Conservation (phyloP, 495 filamentous ascomycete genomes). For the Geoglossum glabrum region DNA sequence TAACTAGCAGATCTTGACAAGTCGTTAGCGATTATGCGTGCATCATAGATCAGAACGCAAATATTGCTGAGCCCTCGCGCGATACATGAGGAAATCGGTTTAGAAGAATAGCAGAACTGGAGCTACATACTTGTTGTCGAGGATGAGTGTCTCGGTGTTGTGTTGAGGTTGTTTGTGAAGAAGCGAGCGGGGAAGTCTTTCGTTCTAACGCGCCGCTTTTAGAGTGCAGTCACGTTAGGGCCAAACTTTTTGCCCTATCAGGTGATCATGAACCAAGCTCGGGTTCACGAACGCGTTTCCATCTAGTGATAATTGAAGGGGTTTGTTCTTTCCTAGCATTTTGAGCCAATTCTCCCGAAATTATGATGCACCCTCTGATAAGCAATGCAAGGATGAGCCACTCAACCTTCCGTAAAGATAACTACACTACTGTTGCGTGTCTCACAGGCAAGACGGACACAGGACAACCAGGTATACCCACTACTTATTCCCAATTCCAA, state of each 20-base stretch:
- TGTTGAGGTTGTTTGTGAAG: not conserved
- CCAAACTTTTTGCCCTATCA: not conserved
- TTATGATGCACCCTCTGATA: too few relatives aligned
- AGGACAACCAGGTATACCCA: not conserved
- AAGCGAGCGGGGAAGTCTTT: constrained; percentile 2
- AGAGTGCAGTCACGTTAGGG: not conserved
- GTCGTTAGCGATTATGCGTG: not conserved
- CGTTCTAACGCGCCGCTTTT: not conserved
- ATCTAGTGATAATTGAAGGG: too few relatives aligned
- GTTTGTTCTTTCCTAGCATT: too few relatives aligned
- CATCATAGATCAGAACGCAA: not conserved
- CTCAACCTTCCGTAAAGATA: not conserved
- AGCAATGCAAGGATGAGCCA: not conserved
- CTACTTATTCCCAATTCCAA: not conserved
- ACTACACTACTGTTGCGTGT: not conserved
- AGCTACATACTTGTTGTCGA: constrained; percentile 1
- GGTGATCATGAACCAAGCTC: not conserved
- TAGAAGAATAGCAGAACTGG: not conserved
- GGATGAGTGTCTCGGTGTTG: not conserved
- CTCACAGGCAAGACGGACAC: not conserved
- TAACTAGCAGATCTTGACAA: constrained; percentile 12
- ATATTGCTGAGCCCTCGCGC: not conserved
- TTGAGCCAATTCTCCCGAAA: too few relatives aligned
- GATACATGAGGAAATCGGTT: not conserved
- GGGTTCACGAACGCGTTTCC: not conserved